These are phyloP conservation scores for Trypanosoma vivax DNA, from an alignment of 208 protist species.

Conservation along the genomic window DNA sequence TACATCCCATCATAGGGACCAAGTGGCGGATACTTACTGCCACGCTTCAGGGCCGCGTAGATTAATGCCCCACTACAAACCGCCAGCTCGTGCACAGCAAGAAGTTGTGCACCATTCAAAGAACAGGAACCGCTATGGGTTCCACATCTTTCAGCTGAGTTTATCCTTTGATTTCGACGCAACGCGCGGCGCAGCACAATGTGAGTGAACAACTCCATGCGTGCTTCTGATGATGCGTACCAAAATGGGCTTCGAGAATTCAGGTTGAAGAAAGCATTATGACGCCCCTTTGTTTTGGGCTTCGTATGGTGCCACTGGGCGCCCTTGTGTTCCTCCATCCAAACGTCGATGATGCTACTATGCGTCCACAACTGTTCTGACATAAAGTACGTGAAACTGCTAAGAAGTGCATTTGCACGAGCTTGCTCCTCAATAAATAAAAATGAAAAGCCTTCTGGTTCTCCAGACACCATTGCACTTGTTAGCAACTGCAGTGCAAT, in stretches of 20 bases:
- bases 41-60: background rate
- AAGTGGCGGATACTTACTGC: constrained; percentile 3
- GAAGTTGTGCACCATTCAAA: too few relatives aligned
- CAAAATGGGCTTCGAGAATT: constrained; percentile 35
- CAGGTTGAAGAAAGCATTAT: constrained; percentile 28
- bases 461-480: constrained; percentile 42
- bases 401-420: constrained; percentile 35
- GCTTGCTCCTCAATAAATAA: constrained; percentile 45
- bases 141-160: too few relatives aligned
- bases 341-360: constrained; percentile 23
- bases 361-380: constrained; percentile 36
- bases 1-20: constrained; percentile 46
- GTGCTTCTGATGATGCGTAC: constrained; percentile 34
- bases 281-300: constrained; percentile 7
- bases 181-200: constrained; percentile 35
- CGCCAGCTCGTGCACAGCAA: constrained; percentile 1
- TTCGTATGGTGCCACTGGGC: constrained; percentile 72
- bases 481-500: constrained; percentile 49
- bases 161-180: constrained; percentile 1
- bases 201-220: constrained; percentile 56
- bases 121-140: background rate
- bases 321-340: constrained; percentile 52
- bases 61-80: constrained; percentile 21
- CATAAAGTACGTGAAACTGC: constrained; percentile 29
- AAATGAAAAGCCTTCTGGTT: constrained; percentile 69